A percentile compares a stretch with the other conserved stretches of the same genome.
Evolutionary conservation across 2,329 filamentous ascomycete species (phyloP).

Genomic region (Herpomyces periplanetae): DNA sequence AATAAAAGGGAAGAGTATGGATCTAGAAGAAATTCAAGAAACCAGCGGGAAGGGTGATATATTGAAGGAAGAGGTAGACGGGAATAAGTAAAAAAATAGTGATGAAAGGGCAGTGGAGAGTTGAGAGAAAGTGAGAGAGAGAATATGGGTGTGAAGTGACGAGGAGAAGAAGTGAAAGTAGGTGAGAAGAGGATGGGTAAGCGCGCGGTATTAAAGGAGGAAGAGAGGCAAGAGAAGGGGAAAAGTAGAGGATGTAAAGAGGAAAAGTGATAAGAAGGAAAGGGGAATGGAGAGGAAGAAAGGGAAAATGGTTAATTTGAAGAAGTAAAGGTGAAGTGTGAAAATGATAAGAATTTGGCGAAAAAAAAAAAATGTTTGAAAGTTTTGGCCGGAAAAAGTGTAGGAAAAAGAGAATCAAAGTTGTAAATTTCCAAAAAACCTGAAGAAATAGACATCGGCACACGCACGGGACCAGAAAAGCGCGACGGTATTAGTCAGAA

Average conservation of each 20-base stretch:
- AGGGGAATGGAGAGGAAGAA: too few relatives aligned
- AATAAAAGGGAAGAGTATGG: slow-evolving; percentile 1
- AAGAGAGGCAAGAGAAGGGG: slow-evolving; percentile 5
- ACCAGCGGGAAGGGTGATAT: slow-evolving; percentile 1
- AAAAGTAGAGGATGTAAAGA: slow-evolving; percentile 5
- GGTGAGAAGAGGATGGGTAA: slow-evolving; percentile 2
- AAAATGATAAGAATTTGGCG: slow-evolving; percentile 2
- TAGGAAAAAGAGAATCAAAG: too few relatives aligned
- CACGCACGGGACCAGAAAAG: too few relatives aligned
- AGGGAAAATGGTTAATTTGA: too few relatives aligned
- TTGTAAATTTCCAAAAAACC: too few relatives aligned
- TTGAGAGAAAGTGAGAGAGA: slow-evolving; percentile 2
- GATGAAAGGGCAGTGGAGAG: slow-evolving; percentile 3
- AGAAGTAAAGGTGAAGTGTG: slow-evolving; percentile 3
- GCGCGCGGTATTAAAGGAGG: slow-evolving; percentile 2
- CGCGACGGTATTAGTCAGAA: too few relatives aligned
- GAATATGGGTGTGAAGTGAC: slow-evolving; percentile 2
- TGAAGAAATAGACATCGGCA: too few relatives aligned
- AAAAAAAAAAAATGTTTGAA: slow-evolving; percentile 1
- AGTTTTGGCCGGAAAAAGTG: too few relatives aligned
- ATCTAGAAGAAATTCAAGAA: slow-evolving; percentile 3
- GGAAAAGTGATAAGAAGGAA: slow-evolving; percentile 2
- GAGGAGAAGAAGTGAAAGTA: slow-evolving; percentile 2
- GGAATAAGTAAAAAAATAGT: slow-evolving; percentile 2
- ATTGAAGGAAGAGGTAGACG: slow-evolving; percentile 2